Percentiles rank a stretch among this genome's conserved stretches.
Evolutionary conservation across 108 stramenopile genomes (phyloP).

Genomic region (Aurantiochytrium sp.): DNA sequence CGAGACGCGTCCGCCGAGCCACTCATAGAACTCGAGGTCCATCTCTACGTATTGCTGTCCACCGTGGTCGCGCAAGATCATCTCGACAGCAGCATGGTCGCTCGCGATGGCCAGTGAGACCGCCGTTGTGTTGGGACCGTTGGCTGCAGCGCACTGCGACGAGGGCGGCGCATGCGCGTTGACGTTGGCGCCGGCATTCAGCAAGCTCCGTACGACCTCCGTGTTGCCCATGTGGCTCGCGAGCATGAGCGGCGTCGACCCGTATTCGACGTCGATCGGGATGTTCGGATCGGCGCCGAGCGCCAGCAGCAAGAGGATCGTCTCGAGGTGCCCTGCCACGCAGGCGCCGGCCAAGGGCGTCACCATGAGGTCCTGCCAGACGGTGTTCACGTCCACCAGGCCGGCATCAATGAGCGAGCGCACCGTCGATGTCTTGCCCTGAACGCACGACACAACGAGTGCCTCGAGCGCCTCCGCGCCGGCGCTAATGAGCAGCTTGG

Average conservation of each 20-base stretch:
- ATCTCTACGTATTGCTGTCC: background rate
- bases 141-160: background rate
- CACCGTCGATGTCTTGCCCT: background rate
- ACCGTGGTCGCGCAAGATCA: background rate
- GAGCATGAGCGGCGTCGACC: background rate
- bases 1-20: background rate
- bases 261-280: background rate
- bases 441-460: conserved; percentile 11
- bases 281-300: conserved; percentile 4
- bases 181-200: background rate
- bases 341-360: conserved; percentile 21
- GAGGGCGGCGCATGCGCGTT: background rate
- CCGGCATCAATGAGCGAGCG: background rate
- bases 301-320: background rate
- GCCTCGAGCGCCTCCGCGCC: conserved; percentile 5
- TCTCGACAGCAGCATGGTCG: background rate
- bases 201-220: background rate
- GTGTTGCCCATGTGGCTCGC: background rate
- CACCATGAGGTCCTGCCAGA: conserved; percentile 11
- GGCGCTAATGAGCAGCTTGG: background rate
- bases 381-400: background rate
- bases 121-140: background rate
- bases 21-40: conserved; percentile 2
- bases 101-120: background rate
- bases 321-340: conserved; percentile 1